These are phyloP conservation scores for Monosporascus sp. DNA, from an alignment of 2,329 filamentous ascomycete genomes.

Conservation along the genomic window DNA sequence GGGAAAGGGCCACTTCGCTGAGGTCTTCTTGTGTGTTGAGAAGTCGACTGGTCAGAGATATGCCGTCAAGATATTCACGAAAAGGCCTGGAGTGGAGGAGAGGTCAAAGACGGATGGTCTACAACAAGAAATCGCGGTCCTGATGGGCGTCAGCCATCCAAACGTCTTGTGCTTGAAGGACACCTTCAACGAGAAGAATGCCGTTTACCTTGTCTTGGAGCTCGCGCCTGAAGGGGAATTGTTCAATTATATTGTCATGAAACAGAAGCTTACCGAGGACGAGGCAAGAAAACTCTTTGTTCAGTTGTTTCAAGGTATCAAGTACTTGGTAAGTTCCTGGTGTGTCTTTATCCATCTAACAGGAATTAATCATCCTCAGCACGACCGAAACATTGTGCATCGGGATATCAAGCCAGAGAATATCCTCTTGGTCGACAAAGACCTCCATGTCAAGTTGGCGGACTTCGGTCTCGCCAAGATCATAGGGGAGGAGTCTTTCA, in stretches of 20 bases:
- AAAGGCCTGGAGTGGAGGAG: conserved; percentile 75
- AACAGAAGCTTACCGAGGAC: conserved; percentile 78
- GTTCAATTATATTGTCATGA: conserved; percentile 91
- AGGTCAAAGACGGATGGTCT: conserved; percentile 77
- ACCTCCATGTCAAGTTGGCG: conserved; percentile 83
- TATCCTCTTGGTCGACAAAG: conserved; percentile 80
- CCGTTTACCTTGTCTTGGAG: conserved; percentile 87
- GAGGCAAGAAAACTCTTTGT: conserved; percentile 84
- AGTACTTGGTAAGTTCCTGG: conserved; percentile 73
- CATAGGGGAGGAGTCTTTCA: conserved; percentile 97
- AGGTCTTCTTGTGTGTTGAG: conserved; percentile 87
- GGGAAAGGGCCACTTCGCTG: conserved; percentile 92
- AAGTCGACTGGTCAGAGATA: conserved; percentile 75
- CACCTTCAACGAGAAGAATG: conserved; percentile 86
- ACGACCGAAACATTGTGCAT: conserved; percentile 95
- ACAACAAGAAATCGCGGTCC: conserved; percentile 91
- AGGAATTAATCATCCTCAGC: conserved; percentile 46
- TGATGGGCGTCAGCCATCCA: conserved; percentile 96
- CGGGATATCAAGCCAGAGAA: conserved; percentile 98
- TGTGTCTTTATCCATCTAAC: background rate
- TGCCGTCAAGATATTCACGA: conserved; percentile 93
- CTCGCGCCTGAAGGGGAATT: conserved; percentile 88
- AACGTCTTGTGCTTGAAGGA: conserved; percentile 91
- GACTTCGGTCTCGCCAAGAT: conserved; percentile 98
- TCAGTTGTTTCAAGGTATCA: conserved; percentile 89